Conservation (phyloP, 768 basidiomycete genomes). For the Leucosporidium scottii region DNA sequence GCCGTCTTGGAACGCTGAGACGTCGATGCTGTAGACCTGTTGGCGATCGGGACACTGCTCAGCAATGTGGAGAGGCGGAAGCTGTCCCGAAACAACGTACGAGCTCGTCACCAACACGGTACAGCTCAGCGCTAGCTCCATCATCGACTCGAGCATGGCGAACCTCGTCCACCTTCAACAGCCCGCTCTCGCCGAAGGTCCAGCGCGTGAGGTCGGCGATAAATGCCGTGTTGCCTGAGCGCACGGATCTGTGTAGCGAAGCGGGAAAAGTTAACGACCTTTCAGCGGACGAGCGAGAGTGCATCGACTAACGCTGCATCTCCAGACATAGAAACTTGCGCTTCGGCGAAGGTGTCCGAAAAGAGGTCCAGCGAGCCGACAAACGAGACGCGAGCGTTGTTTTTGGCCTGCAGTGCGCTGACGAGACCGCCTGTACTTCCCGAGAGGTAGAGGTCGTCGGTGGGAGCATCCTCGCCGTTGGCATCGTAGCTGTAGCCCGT, state of each 20-base stretch:
- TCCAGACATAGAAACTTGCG: conserved; percentile 48
- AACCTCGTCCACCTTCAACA: conserved; percentile 66
- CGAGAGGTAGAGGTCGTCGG: conserved; percentile 71
- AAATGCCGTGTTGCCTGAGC: conserved; percentile 70
- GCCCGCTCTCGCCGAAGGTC: conserved; percentile 81
- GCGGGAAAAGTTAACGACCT: too few species aligned
- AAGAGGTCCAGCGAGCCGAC: conserved; percentile 74
- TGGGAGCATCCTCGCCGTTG: conserved; percentile 47
- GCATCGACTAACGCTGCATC: conserved; percentile 47
- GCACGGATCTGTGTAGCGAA: conserved; percentile 52
- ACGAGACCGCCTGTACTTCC: conserved; percentile 71
- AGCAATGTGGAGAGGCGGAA: too few species aligned
- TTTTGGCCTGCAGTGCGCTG: conserved; percentile 77
- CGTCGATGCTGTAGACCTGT: conserved; percentile 65
- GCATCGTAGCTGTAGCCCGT: conserved; percentile 42
- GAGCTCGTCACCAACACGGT: conserved; percentile 79
- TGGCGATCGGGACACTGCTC: too few species aligned
- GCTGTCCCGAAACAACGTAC: conserved; percentile 48
- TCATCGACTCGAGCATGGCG: conserved; percentile 43
- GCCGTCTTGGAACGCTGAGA: conserved; percentile 61
- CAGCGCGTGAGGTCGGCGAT: conserved; percentile 69
- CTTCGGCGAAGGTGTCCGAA: conserved; percentile 64
- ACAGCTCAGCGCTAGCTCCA: conserved; percentile 39
- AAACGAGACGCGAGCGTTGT: conserved; percentile 70
- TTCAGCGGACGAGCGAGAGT: too few species aligned